Conservation (phyloP, 352 stramenopile genomes). For the Pythium pectinolyticum region DNA sequence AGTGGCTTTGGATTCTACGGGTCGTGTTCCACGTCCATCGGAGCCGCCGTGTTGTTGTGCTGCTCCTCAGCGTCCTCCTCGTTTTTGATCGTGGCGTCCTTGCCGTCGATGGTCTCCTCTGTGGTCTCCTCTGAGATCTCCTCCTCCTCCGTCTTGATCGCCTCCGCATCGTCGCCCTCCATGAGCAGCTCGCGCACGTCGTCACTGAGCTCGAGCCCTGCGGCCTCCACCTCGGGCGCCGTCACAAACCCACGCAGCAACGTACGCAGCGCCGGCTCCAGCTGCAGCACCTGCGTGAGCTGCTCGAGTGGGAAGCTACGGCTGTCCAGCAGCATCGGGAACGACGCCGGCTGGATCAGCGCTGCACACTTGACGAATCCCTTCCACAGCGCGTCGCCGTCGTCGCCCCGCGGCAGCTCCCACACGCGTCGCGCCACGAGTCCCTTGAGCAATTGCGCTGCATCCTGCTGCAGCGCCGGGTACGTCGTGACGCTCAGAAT, state of each 20-base stretch:
- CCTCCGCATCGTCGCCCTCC: neutral
- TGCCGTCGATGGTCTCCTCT: neutral
- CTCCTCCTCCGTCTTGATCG: neutral
- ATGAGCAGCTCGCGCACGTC: conserved; percentile 20
- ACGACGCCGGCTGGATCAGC: conserved; percentile 72
- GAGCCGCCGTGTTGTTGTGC: too few species aligned
- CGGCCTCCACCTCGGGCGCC: conserved; percentile 10
- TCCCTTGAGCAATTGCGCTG: conserved; percentile 54
- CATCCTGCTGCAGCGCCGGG: conserved; percentile 60
- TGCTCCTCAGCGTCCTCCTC: neutral
- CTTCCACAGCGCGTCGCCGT: conserved; percentile 62
- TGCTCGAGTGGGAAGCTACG: conserved; percentile 43
- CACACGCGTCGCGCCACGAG: conserved; percentile 60
- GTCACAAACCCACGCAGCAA: conserved; percentile 46
- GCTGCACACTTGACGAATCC: conserved; percentile 79
- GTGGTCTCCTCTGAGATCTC: neutral
- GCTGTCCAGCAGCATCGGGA: conserved; percentile 54
- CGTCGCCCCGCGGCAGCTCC: conserved; percentile 50
- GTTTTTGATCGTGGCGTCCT: too few species aligned
- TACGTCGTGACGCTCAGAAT: conserved; percentile 79
- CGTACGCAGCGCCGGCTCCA: conserved; percentile 56
- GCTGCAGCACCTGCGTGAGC: conserved; percentile 48
- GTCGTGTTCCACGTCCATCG: conserved; percentile 5
- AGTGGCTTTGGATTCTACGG: too few species aligned
- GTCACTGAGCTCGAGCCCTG: conserved; percentile 17